Evolutionary conservation across 257 asterid genomes (phyloP), one percentile per base, ranked within the genome.

Genomic region (Osmanthus fragrans): DNA sequence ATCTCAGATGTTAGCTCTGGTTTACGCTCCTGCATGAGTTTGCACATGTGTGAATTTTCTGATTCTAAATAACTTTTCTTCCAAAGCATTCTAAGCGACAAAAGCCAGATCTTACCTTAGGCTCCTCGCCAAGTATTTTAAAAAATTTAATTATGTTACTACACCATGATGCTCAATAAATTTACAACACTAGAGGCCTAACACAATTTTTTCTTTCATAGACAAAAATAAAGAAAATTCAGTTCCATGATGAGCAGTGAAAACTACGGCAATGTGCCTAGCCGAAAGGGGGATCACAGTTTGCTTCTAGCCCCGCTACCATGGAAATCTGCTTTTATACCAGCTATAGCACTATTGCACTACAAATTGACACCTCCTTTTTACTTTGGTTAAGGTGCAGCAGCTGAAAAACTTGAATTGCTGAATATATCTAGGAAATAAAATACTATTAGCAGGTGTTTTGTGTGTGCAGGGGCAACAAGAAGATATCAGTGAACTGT

Each of bases 1-100:
- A 93, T 85, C 86, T 95, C 99, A 75, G 97, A 90, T 77, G 90
- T 89, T 75, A 93, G 88, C 88, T 93, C 98, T 12, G 97, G 91
- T 74, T 89, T 96, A 82, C 97, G 98, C 86, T 96, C 98, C 99
- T 96, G 91, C 92, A 87, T 37, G 72, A 66, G 81, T 5, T 76
- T 54, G 73, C 80, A 75, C 79, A 76, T 74, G 58, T 21, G 76
- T 77, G 68, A 84, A 75, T 75, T 75, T 73, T 25, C 67, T 33
- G 81, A 18, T 42, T 63, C 34, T 63, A 27, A n/a, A 63, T 63
- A 63, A 23, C 5, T 63, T 27, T 63, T 27, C 69, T 23, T 13
- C 34, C 64, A 60, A 10, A 23, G 25, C 33, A 63, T 63, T 23
- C 69, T 12, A 63, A 63, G 69, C 27, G 69, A 25, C 33, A 63